Base-by-base conservation (phyloP, 805 yeast genomes). In the Metschnikowia proteae region DNA sequence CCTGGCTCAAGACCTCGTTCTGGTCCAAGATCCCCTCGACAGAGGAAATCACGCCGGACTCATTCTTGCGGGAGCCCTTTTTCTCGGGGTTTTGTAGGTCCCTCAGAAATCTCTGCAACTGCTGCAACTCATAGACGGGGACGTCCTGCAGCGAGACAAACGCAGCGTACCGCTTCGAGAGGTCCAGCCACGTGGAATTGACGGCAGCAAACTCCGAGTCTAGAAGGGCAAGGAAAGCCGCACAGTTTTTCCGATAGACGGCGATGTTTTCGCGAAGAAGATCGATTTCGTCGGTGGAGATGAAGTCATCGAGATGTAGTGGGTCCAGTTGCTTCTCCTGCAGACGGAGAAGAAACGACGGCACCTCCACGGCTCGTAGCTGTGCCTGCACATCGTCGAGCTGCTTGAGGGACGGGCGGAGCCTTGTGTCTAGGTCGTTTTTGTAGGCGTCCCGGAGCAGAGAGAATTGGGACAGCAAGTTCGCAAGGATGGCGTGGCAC, bases 1-100 rank as follows among this genome's bases (percentile, higher is more conserved):
- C 94, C 49, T 76, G 74, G 46, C 88, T 96, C 43, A 81, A 60
- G 1, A 72, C 68, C 11, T 66, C 57, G 51, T 79, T 81, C 46
- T 78, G 80, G 31, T 35, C 31, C 17, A 56, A 41, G 6, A 55
- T 33, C 7, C 30, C 10, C n/a, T 29, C 38, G 13, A 42, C 38
- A 6, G 45, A 22, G 10, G 22, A 26, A 9, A 28, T 11, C 5
- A 31, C 25, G 26, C 27, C 26, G 37, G 45, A 33, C 25, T 42
- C 45, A 17, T 42, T 8, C 31, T 42, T 42, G n/a, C 38, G 38
- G 17, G 45, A 22, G 7, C 17, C 31, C 25, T 17, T 39, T 27
- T 10, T 22, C 17, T 33, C 33, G 1, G 30, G 22, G 9, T 32
- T n/a, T 6, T 42, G 32, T 3, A 40, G 36, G 28, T 26, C 43